Conservation (phyloP, 2,329 filamentous ascomycete genomes). For the Scytalidium lignicola region DNA sequence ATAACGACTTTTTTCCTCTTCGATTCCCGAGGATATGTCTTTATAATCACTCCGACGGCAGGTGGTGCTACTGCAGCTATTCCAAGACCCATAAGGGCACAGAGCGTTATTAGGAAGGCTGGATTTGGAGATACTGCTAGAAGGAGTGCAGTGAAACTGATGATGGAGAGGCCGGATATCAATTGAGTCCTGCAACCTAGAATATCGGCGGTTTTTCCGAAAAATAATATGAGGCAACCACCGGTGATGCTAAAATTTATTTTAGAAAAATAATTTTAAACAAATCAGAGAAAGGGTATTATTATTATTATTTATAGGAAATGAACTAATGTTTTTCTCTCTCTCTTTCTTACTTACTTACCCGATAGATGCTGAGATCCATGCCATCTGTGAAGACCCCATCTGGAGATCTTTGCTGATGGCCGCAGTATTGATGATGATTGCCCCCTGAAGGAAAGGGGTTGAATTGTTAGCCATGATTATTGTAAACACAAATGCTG, state of each 20-base stretch:
- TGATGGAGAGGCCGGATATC: slow-evolving; percentile 53
- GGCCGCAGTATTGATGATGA: slow-evolving; percentile 57
- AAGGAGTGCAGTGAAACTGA: slow-evolving; percentile 50
- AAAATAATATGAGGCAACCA: slow-evolving; percentile 60
- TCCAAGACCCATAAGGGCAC: slow-evolving; percentile 59
- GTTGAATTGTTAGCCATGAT: slow-evolving; percentile 63
- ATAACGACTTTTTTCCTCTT: slow-evolving; percentile 54
- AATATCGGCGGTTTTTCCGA: slow-evolving; percentile 60
- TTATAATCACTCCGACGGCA: slow-evolving; percentile 58
- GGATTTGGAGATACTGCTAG: slow-evolving; percentile 55
- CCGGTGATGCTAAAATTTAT: slow-evolving; percentile 45
- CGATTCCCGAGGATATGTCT: slow-evolving; percentile 56
- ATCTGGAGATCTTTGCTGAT: slow-evolving; percentile 57
- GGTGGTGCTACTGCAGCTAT: slow-evolving; percentile 60
- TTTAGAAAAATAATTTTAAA: too few species aligned
- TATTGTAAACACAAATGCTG: slow-evolving; percentile 32
- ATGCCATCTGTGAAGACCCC: slow-evolving; percentile 61
- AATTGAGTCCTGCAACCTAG: slow-evolving; percentile 60
- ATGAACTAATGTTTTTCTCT: too few species aligned
- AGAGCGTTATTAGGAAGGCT: slow-evolving; percentile 56
- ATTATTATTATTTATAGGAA: too few species aligned
- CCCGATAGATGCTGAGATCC: slow-evolving; percentile 60
- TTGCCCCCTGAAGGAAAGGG: slow-evolving; percentile 52
- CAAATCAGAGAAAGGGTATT: too few species aligned
- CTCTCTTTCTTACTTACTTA: too few species aligned